Conservation (phyloP, 2,329 filamentous ascomycete species). For the Exophiala aquamarina region DNA sequence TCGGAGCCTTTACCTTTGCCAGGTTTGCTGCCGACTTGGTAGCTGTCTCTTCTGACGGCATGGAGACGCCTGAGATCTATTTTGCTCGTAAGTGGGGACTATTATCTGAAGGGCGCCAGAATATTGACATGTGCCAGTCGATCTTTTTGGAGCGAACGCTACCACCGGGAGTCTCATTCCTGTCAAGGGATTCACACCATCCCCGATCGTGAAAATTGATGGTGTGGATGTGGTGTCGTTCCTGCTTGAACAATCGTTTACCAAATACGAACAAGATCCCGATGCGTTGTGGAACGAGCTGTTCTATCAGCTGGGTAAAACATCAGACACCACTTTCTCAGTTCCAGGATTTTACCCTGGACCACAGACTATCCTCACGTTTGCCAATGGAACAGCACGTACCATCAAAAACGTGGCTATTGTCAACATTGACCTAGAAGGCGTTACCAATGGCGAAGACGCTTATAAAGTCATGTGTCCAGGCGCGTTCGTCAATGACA, state of each 20-base stretch:
- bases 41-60: slow-evolving; percentile 16
- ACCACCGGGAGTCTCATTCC: not conserved
- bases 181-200: slow-evolving; percentile 24
- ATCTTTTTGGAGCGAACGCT: slow-evolving; percentile 14
- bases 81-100: slow-evolving; percentile 48
- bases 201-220: slow-evolving; percentile 33
- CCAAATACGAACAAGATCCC: slow-evolving; percentile 26
- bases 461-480: slow-evolving; percentile 16
- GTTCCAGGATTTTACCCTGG: slow-evolving; percentile 30
- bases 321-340: slow-evolving; percentile 1
- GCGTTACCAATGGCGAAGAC: slow-evolving; percentile 32
- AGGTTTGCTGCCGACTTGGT: slow-evolving; percentile 10
- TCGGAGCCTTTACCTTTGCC: slow-evolving; percentile 30
- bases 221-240: slow-evolving; percentile 31
- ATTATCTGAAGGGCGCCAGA: slow-evolving; percentile 2
- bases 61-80: slow-evolving; percentile 12
- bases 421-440: slow-evolving; percentile 12
- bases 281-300: slow-evolving; percentile 36
- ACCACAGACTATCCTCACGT: slow-evolving; percentile 30
- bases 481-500: not conserved
- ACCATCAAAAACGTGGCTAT: slow-evolving; percentile 30
- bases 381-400: slow-evolving; percentile 33
- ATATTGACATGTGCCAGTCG: slow-evolving; percentile 14
- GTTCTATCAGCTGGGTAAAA: slow-evolving; percentile 27
- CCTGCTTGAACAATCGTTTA: slow-evolving; percentile 28